Base-by-base conservation (phyloP, 1,139 yeast genomes). In the Candida labiduridarum region DNA sequence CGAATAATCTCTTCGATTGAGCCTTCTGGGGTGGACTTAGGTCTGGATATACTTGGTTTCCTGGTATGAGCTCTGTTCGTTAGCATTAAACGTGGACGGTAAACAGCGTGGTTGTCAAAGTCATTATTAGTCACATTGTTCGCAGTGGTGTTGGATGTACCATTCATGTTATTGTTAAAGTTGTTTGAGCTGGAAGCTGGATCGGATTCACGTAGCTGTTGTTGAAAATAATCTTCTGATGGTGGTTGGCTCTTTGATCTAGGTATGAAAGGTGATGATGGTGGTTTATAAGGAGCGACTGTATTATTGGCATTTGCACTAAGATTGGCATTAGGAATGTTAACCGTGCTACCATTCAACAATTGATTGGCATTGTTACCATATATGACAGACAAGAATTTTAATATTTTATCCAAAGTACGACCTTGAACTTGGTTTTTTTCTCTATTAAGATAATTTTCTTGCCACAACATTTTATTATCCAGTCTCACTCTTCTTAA, bases 381-480 rank as follows among this genome's bases (percentile, higher is more conserved):
- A 63, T 91, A 89, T 4, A 89, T 79, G 11, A 94, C 83, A 1
- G 97, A 96, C 59, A 94, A 73, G 59, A 94, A 92, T 57, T 95
- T 83, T 62, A 95, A 72, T 44, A 94, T 94, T 60, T 89, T 87
- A 59, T 91, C 96, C 54, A 94, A 75, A 22, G 97, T 90, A 56
- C 89, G 92, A 34, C 92, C 85, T 64, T 94, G 99, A 41, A 86
- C 79, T 57, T 86, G 83, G 65, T 91, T 89, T 54, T 95, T 82
- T 64, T 94, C 97, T 50, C 97, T 76, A 4, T 95, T 87, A 50
- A 85, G 72, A 61, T 79, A 85, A 62, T 90, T 87, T 64, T 94
- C 99, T 53, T 85, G 85, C 99, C 99, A 94, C 48, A 94, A 72
- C 59, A 90, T 71, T 64, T 90, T 92, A 67, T 94, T 94, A 63